Conservation (phyloP, 2,329 filamentous ascomycete genomes). For the Mollisiaceae sp. region DNA sequence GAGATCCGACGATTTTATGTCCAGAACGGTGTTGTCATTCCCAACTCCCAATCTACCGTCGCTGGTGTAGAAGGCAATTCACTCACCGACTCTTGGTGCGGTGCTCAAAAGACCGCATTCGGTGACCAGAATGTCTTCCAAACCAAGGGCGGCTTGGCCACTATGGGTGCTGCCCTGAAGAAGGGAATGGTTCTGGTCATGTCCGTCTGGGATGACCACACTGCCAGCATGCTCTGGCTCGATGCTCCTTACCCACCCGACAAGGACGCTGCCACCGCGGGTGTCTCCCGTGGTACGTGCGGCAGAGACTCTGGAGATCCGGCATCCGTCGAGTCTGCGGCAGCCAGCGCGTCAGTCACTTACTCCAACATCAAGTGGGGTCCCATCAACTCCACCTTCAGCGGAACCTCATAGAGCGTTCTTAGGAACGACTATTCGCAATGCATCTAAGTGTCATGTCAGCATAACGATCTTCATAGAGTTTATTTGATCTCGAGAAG, state of each 20-base stretch:
- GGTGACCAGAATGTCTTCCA: slow-evolving; percentile 59
- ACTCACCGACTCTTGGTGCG: slow-evolving; percentile 64
- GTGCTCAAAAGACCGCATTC: slow-evolving; percentile 59
- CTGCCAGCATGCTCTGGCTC: slow-evolving; percentile 76
- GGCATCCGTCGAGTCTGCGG: slow-evolving; percentile 51
- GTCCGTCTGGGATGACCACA: slow-evolving; percentile 62
- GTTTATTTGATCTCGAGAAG: slow-evolving; percentile 12
- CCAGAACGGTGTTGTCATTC: slow-evolving; percentile 57
- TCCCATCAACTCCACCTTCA: slow-evolving; percentile 42
- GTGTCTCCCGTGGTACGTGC: slow-evolving; percentile 61
- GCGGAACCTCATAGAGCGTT: slow-evolving; percentile 3
- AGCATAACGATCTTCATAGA: slow-evolving; percentile 27
- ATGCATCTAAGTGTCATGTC: slow-evolving; percentile 24
- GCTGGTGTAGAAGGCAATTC: slow-evolving; percentile 55
- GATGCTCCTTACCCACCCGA: slow-evolving; percentile 67
- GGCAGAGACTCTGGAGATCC: slow-evolving; percentile 57
- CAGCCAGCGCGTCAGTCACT: slow-evolving; percentile 52
- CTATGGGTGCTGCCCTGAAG: slow-evolving; percentile 59
- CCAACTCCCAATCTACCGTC: slow-evolving; percentile 54
- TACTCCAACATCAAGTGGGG: slow-evolving; percentile 45
- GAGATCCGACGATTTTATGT: slow-evolving; percentile 63
- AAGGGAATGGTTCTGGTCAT: slow-evolving; percentile 68
- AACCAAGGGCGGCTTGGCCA: slow-evolving; percentile 58
- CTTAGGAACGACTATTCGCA: not conserved
- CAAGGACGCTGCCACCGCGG: slow-evolving; percentile 48